Evolutionary conservation across 2,329 filamentous ascomycete species (phyloP).

Genomic region (Aquanectria penicillioides): DNA sequence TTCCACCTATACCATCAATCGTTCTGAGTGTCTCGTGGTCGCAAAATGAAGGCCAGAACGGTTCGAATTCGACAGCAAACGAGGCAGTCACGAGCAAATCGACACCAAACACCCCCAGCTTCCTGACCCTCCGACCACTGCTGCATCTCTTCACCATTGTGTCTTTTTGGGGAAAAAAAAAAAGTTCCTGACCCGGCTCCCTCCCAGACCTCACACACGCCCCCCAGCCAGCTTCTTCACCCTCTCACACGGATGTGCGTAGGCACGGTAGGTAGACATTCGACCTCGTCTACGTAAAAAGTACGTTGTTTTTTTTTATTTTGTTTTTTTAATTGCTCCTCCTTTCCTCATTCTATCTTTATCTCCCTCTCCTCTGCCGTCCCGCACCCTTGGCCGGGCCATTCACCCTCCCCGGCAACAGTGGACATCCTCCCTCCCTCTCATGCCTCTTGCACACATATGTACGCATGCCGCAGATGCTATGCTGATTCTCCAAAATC

Average conservation of each 20-base stretch:
- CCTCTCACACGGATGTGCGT: too few relatives aligned
- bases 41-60: neutral
- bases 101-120: constrained; percentile 9
- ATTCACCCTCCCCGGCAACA: too few relatives aligned
- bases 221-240: neutral
- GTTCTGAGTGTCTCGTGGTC: too few relatives aligned
- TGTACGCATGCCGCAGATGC: neutral
- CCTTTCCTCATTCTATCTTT: neutral
- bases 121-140: too few relatives aligned
- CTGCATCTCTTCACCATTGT: too few relatives aligned
- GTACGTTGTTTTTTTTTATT: too few relatives aligned
- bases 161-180: neutral
- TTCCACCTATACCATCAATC: too few relatives aligned
- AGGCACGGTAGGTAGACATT: too few relatives aligned
- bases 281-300: too few relatives aligned
- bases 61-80: neutral
- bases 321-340: too few relatives aligned
- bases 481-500: neutral
- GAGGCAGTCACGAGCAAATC: neutral
- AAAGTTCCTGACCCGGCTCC: constrained; percentile 6
- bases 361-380: neutral
- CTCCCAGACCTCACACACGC: neutral
- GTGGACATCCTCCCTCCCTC: too few relatives aligned
- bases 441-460: neutral
- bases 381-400: neutral